Conservation (phyloP, 495 filamentous ascomycete genomes). For the Neurospora cerealis region DNA sequence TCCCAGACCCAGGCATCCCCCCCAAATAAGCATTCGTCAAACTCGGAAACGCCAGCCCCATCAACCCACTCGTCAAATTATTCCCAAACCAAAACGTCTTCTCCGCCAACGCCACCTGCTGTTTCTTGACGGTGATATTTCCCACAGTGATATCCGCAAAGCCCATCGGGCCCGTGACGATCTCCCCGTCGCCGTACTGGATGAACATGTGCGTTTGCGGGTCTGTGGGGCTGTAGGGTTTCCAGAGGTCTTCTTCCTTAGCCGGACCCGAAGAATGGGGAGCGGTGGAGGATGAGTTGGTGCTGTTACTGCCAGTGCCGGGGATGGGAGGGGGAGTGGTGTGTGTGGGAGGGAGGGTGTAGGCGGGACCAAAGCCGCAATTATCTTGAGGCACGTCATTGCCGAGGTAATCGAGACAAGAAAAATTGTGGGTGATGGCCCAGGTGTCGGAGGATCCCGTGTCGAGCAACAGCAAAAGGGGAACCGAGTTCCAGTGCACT, state of each 20-base stretch:
- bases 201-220: conserved; percentile 46
- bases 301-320: not conserved
- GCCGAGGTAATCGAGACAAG: conserved; percentile 19
- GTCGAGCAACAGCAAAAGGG: conserved; percentile 41
- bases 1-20: not conserved
- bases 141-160: conserved; percentile 46
- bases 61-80: conserved; percentile 41
- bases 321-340: not conserved
- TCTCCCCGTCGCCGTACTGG: conserved; percentile 48
- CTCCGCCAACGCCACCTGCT: conserved; percentile 34
- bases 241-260: conserved; percentile 6
- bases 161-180: conserved; percentile 46
- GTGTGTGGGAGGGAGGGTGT: not conserved
- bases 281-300: too few relatives aligned
- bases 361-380: conserved; percentile 20
- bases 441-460: conserved; percentile 60
- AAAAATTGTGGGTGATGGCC: conserved; percentile 18
- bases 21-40: conserved; percentile 35
- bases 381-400: conserved; percentile 10
- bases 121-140: conserved; percentile 41
- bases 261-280: too few relatives aligned
- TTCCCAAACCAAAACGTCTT: conserved; percentile 34
- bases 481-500: conserved; percentile 19
- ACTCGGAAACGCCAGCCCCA: conserved; percentile 52
- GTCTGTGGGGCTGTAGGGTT: conserved; percentile 13